These are phyloP conservation scores for Kodamaea sp. DNA, from an alignment of 1,139 yeast species.

Conservation along the genomic window DNA sequence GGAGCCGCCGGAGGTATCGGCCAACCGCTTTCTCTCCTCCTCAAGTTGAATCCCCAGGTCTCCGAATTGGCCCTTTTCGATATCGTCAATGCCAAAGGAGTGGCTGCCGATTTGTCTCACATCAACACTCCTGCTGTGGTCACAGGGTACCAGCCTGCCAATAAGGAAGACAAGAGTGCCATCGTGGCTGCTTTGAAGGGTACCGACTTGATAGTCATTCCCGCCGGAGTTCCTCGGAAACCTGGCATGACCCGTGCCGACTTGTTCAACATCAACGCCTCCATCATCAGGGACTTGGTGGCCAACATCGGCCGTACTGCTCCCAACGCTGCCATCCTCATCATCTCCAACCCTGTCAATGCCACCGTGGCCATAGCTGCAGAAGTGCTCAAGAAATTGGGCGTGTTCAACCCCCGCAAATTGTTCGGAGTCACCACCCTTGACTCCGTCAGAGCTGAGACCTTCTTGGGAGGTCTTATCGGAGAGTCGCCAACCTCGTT, in stretches of 20 bases:
- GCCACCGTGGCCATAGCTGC: conserved; percentile 77
- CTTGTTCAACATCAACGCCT: conserved; percentile 71
- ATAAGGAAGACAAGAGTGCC: conserved; percentile 50
- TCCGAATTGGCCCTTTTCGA: conserved; percentile 63
- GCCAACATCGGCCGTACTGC: conserved; percentile 57
- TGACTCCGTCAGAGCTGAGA: conserved; percentile 70
- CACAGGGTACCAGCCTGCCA: conserved; percentile 55
- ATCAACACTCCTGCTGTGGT: conserved; percentile 62
- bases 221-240: conserved; percentile 84
- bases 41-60: conserved; percentile 58
- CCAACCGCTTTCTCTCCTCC: conserved; percentile 67
- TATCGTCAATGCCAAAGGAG: conserved; percentile 69
- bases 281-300: conserved; percentile 62
- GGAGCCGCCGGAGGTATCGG: conserved; percentile 87
- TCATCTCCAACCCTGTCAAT: conserved; percentile 76
- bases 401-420: conserved; percentile 63
- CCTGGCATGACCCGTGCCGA: conserved; percentile 84
- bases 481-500: conserved; percentile 37
- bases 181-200: conserved; percentile 51
- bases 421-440: conserved; percentile 75
- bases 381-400: conserved; percentile 61
- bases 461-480: conserved; percentile 53
- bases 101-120: conserved; percentile 74
- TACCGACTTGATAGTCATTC: conserved; percentile 63
- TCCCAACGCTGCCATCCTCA: conserved; percentile 64